Evolutionary conservation across 2,329 filamentous ascomycete genomes (phyloP), one percentile per base, ranked within the genome.

Genomic region (Cladosporium colombiae): DNA sequence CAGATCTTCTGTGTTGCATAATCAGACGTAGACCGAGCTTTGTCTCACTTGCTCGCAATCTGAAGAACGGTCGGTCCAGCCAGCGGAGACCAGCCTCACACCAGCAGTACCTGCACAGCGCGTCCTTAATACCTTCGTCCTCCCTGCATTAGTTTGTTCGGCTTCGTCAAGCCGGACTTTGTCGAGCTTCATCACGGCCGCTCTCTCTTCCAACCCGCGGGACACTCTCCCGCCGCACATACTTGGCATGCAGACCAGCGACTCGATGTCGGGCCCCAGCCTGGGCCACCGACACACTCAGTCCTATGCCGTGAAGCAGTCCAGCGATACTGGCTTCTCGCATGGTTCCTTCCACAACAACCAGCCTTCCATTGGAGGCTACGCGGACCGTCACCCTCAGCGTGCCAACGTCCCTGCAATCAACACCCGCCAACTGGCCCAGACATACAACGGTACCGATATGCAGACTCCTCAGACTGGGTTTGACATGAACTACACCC

Each of bases 401-500:
- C 87, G 93, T 72, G 79, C 79, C 68, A 96, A 96, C 81, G 91
- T 98, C 75, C 92, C 94, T 69, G 89, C 90, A 69, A 96, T 98
- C 82, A 97, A 97, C 79, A 97, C 95, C 25, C 83, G 79, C 31
- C 80, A 81, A 59, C 80, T 79, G 63, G 81, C 83, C 68, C 84
- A 86, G 74, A 87, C 84, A 77, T 61, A 40, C 46, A 69, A 68
- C 58, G 69, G 55, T 67, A 86, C 85, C 73, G 93, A 96, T 70
- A 88, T 97, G 87, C 85, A 90, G 71, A 94, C 91, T 27, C 93
- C 95, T 18, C 93, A 91, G 52, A 94, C 92, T 62, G 92, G 87
- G 52, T 96, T 93, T 76, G 95, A 98, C 76, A 97, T 98, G 94
- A 95, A 98, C 81, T 98, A 97, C 80, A 97, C 95, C 13, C 94